Percentiles rank a stretch among this genome's conserved stretches.
phyloP scores from a whole-genome alignment of 2,329 filamentous ascomycete species.

The Paramyrothecium roridum region DNA sequence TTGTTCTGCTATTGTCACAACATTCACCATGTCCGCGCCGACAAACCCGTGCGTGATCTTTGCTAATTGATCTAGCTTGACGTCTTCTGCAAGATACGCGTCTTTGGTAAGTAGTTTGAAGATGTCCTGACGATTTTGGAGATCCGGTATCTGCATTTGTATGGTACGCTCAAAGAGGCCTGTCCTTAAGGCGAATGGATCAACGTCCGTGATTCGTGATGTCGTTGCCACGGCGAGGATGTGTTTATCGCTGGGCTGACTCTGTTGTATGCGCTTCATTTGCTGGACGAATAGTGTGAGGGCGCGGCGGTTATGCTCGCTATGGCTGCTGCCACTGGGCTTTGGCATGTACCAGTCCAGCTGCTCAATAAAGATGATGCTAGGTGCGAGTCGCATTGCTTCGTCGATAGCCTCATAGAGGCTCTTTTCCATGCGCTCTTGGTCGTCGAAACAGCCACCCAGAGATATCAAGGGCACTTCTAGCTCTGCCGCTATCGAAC shows the following conservation, averaged over 20 bases:
- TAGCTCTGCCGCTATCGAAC: constrained; percentile 68
- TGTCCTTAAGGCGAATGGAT: constrained; percentile 70
- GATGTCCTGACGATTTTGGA: constrained; percentile 74
- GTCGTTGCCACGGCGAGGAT: constrained; percentile 91
- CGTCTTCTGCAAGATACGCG: constrained; percentile 60
- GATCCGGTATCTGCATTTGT: constrained; percentile 83
- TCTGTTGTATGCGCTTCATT: constrained; percentile 76
- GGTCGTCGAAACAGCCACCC: constrained; percentile 29
- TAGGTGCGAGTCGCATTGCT: constrained; percentile 80
- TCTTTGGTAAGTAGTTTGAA: constrained; percentile 68
- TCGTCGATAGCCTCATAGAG: constrained; percentile 58
- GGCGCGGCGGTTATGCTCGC: constrained; percentile 87
- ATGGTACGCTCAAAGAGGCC: constrained; percentile 82
- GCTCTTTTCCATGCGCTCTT: constrained; percentile 35
- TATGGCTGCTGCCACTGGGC: constrained; percentile 69
- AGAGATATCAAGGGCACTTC: constrained; percentile 69
- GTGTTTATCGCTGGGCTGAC: constrained; percentile 67
- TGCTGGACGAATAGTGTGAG: constrained; percentile 80
- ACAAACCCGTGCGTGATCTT: constrained; percentile 91
- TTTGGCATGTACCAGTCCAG: constrained; percentile 85
- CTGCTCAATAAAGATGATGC: constrained; percentile 87
- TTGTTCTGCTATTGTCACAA: constrained; percentile 45
- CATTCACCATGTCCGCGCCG: constrained; percentile 76
- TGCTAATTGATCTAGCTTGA: constrained; percentile 73
- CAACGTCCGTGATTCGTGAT: constrained; percentile 81